Evolutionary conservation across 2,329 filamentous ascomycete species (phyloP).

Genomic region (Talaromyces albobiverticillius): DNA sequence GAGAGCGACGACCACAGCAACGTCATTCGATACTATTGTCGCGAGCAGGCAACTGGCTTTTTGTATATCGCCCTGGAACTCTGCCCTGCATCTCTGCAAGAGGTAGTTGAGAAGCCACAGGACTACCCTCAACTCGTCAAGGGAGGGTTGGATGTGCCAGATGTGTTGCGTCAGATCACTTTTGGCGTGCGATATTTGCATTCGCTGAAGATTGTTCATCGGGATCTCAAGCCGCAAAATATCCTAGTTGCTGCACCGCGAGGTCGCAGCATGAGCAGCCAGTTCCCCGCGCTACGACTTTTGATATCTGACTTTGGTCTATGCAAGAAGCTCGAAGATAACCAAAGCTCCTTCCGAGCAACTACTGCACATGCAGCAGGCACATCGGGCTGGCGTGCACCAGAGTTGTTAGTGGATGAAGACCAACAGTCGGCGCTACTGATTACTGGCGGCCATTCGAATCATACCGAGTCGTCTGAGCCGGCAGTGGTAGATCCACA

Average conservation of each 20-base stretch:
- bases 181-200: slow-evolving; percentile 87
- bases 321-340: slow-evolving; percentile 93
- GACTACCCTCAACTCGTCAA: slow-evolving; percentile 65
- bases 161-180: slow-evolving; percentile 83
- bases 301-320: slow-evolving; percentile 97
- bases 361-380: slow-evolving; percentile 91
- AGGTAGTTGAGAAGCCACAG: slow-evolving; percentile 76
- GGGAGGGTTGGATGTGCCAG: slow-evolving; percentile 67
- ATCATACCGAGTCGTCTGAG: slow-evolving; percentile 45
- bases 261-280: slow-evolving; percentile 34
- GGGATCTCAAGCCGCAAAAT: slow-evolving; percentile 96
- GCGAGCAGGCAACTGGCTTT: slow-evolving; percentile 83
- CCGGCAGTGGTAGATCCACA: slow-evolving; percentile 54
- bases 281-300: slow-evolving; percentile 67
- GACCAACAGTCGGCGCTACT: slow-evolving; percentile 51
- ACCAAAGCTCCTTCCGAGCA: slow-evolving; percentile 89
- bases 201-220: slow-evolving; percentile 88
- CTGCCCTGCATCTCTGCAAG: slow-evolving; percentile 88
- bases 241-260: slow-evolving; percentile 75
- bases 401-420: slow-evolving; percentile 82
- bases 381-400: slow-evolving; percentile 94
- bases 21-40: slow-evolving; percentile 93
- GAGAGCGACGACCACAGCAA: slow-evolving; percentile 96
- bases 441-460: slow-evolving; percentile 27
- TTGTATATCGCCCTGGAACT: slow-evolving; percentile 94